Base-by-base conservation (phyloP, 2,329 filamentous ascomycete genomes). In the Penicillium sp. region DNA sequence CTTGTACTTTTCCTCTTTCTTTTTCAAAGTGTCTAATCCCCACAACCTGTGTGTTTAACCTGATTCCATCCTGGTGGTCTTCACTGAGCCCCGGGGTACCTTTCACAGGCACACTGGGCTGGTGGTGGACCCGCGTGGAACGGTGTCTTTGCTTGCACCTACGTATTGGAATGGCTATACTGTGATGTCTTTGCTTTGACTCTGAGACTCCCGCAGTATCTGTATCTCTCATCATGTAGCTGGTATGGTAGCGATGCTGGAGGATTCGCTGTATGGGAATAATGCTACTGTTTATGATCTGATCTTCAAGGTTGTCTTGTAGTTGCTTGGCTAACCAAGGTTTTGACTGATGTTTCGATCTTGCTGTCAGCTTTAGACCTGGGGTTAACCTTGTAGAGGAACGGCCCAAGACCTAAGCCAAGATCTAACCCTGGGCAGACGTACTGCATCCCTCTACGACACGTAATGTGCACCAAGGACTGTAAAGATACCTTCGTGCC, bases 21-120 rank as follows among this genome's bases (percentile, higher is more conserved):
- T 49, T 65, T 64, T 65, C n/a, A 18, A 40, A 64, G 63, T 64
- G 63, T 67, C 63, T 68, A 67, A 68, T 67, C 39, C 59, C 58
- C 63, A 60, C 52, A 35, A 40, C 35, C 19, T 37, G 13, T 54
- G 50, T 58, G 36, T 27, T 39, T 14, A 39, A 33, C 35, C 4
- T 35, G 10, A 39, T 31, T 18, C 36, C 18, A 31, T 18, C 4
- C 16, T 31, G 50, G 24, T 35, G 39, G 16, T 43, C 49, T 37
- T 6, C 6, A 22, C 46, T 35, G 6, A 27, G n/a, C 13, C n/a
- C 19, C n/a, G 31, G 9, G 10, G 9, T 11, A 16, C 31, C 47
- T 6, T 36, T 10, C 31, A 16, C 19, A 6, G n/a, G 2, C 36
- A 11, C 33, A 4, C 11, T 9, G 33, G 33, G 47, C 18, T 22